These are phyloP conservation scores for Areca catechu DNA, from an alignment of 176 grass and related monocot genomes.

Conservation along the genomic window DNA sequence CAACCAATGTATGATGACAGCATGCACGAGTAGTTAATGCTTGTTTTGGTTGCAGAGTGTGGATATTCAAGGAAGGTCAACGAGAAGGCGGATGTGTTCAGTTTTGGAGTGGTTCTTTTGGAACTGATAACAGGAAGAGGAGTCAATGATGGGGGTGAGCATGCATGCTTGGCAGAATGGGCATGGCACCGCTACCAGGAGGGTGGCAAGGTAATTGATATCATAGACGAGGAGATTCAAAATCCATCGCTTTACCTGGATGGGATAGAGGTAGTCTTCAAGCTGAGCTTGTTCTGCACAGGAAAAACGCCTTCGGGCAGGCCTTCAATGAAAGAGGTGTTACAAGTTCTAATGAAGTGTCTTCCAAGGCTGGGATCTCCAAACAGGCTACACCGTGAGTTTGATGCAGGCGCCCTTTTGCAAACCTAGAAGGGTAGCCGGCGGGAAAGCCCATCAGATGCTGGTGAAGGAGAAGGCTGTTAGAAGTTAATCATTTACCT, in stretches of 20 bases:
- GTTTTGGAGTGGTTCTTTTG: constrained; percentile 58
- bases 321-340: constrained; percentile 43
- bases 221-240: constrained; percentile 13
- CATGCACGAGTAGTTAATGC: neutral
- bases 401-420: constrained; percentile 6
- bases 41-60: constrained; percentile 26
- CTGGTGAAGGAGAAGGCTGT: constrained; percentile 12
- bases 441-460: constrained; percentile 5
- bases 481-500: no score
- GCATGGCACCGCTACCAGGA: constrained; percentile 14
- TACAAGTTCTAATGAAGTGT: constrained; percentile 22
- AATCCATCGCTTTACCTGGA: constrained; percentile 8
- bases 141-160: constrained; percentile 25
- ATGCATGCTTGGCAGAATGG: constrained; percentile 39
- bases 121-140: constrained; percentile 31
- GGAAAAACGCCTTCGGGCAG: constrained; percentile 8
- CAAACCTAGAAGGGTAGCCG: constrained; percentile 12
- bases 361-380: neutral
- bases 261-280: constrained; percentile 32
- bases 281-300: constrained; percentile 41
- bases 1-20: neutral
- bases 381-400: neutral
- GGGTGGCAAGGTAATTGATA: constrained; percentile 2
- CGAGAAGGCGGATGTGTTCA: constrained; percentile 56
- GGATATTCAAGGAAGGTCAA: constrained; percentile 27